Evolutionary conservation across 2,329 filamentous ascomycete genomes (phyloP).

Genomic region (Mycosphaerella sp.): DNA sequence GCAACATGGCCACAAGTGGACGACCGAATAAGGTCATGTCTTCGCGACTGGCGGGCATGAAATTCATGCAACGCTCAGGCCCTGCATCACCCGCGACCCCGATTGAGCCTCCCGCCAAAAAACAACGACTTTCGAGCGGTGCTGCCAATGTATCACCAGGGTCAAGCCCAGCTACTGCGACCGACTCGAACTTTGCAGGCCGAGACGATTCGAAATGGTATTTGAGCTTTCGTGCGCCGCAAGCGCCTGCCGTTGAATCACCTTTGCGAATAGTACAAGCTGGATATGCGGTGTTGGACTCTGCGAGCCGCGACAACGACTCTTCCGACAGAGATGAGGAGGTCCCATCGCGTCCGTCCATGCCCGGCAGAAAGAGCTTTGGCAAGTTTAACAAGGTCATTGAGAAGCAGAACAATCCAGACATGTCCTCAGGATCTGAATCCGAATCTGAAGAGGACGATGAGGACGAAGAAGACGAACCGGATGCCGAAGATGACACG

Average conservation of each 20-base stretch:
- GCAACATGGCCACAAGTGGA: conserved; percentile 16
- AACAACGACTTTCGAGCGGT: conserved; percentile 50
- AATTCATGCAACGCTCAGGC: conserved; percentile 85
- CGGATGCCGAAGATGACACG: conserved; percentile 39
- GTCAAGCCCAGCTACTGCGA: conserved; percentile 23
- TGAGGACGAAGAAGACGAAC: conserved; percentile 32
- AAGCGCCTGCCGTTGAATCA: conserved; percentile 30
- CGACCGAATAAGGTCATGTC: conserved; percentile 66
- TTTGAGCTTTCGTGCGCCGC: conserved; percentile 50
- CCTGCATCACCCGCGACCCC: conserved; percentile 52
- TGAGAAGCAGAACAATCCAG: conserved; percentile 39
- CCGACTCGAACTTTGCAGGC: conserved; percentile 51
- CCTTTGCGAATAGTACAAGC: conserved; percentile 54
- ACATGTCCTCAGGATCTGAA: conserved; percentile 24
- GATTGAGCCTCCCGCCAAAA: conserved; percentile 54
- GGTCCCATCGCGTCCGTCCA: conserved; percentile 27
- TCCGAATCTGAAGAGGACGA: conserved; percentile 34
- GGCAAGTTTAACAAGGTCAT: conserved; percentile 42
- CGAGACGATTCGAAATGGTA: conserved; percentile 70
- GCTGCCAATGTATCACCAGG: conserved; percentile 36
- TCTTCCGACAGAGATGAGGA: conserved; percentile 33
- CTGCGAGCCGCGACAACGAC: conserved; percentile 21
- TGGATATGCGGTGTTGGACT: conserved; percentile 50
- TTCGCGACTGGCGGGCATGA: conserved; percentile 70
- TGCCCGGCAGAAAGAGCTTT: conserved; percentile 45